Evolutionary conservation across 2,329 filamentous ascomycete species (phyloP), one percentile per base, ranked within the genome.

Genomic region (Bipolaris sorokiniana): DNA sequence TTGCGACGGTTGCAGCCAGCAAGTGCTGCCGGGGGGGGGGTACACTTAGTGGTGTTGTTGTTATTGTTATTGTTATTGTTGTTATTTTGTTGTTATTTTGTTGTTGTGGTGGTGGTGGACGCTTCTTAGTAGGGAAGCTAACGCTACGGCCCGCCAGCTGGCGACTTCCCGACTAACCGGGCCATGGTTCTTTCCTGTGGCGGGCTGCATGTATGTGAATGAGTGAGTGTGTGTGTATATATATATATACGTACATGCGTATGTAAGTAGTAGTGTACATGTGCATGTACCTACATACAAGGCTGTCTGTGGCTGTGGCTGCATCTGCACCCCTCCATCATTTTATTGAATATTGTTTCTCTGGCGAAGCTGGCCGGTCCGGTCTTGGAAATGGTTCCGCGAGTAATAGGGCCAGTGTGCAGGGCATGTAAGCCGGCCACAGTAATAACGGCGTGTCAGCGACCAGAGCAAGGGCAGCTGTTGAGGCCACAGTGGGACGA

Each of bases 91-190:
- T 44, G 22, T n/a, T 37, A 9, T n/a, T 36, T 20, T 11, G 3
- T 22, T 31, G 36, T 38, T 7, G 48, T 26, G 7, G 48, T 38
- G 7, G 26, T 48, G 46, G 40, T 48, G 51, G 49, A 58, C 45
- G 57, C 59, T 16, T 37, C n/a, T 45, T 61, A 57, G 51, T 48
- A 59, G 53, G 52, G 57, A 31, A 61, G 60, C 60, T 63, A 61
- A 51, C 61, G 61, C 61, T 57, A 51, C 61, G 61, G 58, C 48
- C 61, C 61, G 61, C 52, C 33, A 54, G 45, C 55, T 54, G 50
- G 55, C 55, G 49, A 58, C 49, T 50, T 56, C 48, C 49, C 56
- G 41, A 56, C 31, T 31, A 45, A 45, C 45, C 45, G 51, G 51
- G 45, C 54, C 50, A 44, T 51, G 40, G 11, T 5, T 40, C 16